These are phyloP conservation scores for Debaryomyces singareniensis DNA, from an alignment of 1,139 yeast species.

Conservation along the genomic window DNA sequence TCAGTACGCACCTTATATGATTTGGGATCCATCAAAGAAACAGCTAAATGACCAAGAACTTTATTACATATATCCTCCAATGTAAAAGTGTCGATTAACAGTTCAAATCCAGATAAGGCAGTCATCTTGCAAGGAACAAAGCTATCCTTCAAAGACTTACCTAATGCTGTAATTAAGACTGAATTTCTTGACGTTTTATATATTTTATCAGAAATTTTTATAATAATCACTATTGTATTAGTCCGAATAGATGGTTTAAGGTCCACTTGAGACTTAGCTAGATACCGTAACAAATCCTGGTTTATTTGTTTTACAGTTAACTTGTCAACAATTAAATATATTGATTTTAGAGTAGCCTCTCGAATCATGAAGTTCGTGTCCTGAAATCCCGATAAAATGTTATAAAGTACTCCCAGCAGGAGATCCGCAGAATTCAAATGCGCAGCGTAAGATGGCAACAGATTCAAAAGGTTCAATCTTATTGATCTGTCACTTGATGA, in stretches of 20 bases:
- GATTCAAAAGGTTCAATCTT: slow-evolving; percentile 61
- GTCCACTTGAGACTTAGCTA: slow-evolving; percentile 88
- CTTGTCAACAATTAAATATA: slow-evolving; percentile 57
- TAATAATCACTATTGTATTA: slow-evolving; percentile 72
- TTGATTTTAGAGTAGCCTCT: slow-evolving; percentile 72
- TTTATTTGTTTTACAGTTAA: slow-evolving; percentile 78
- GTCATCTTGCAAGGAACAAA: slow-evolving; percentile 72
- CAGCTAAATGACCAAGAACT: slow-evolving; percentile 81
- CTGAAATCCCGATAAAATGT: slow-evolving; percentile 69
- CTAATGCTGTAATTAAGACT: slow-evolving; percentile 81
- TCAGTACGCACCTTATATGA: slow-evolving; percentile 59
- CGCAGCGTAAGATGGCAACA: slow-evolving; percentile 51
- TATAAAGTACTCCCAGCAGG: slow-evolving; percentile 63
- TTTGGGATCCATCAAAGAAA: slow-evolving; percentile 72
- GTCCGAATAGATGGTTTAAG: slow-evolving; percentile 79
- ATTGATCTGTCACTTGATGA: slow-evolving; percentile 69
- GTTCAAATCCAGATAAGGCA: slow-evolving; percentile 69
- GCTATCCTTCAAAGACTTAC: slow-evolving; percentile 77
- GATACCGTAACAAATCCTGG: slow-evolving; percentile 70
- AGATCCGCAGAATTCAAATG: slow-evolving; percentile 55
- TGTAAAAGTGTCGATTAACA: slow-evolving; percentile 58
- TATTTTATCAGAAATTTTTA: slow-evolving; percentile 61
- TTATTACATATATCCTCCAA: slow-evolving; percentile 76
- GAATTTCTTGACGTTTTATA: slow-evolving; percentile 55
- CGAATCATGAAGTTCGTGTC: slow-evolving; percentile 80